Evolutionary conservation across 2,329 filamentous ascomycete genomes (phyloP), one percentile per base, ranked within the genome.

Genomic region (Penicillium sp.): DNA sequence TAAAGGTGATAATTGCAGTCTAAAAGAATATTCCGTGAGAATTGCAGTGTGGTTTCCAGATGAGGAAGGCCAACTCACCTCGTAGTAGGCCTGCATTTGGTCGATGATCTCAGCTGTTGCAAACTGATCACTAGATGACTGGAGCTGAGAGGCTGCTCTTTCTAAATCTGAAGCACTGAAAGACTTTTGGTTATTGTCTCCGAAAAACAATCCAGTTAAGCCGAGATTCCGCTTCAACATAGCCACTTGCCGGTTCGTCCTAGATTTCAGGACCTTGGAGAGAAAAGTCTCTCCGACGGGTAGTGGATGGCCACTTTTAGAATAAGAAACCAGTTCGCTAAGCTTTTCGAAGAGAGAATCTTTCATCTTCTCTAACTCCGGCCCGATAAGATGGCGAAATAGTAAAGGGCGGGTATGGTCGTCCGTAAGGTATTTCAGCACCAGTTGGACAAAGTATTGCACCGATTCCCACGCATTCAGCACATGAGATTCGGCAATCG

Each of bases 71-170:
- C 6, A 26, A 2, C 39, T 42, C 22, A 42, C 78, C 58, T 77
- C 69, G 56, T 80, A 81, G 56, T 79, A 79, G 0, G 71, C 69
- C 47, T 74, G 59, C 66, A 79, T 76, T 59, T 76, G 77, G 44
- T 82, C 74, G 40, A 82, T 73, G 1, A 79, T 68, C 16, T 42
- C 39, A 26, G 39, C 22, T 26, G 39, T 22, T 24, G 22, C 39
- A 42, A 42, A 26, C 14, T 26, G 22, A 26, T 42, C 39, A 22
- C 22, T 26, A 22, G 39, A 42, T 42, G 8, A 42, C 22, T 42
- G 22, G 26, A 42, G 39, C 14, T 42, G 39, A 26, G 22, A 26
- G 10, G 22, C 10, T 26, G 39, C 39, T 42, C 14, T 22, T 22
- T 42, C 39, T 14, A 42, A 22, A 26, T 42, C 39, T 42, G 8